Evolutionary conservation across 108 stramenopile species (phyloP), one percentile per base, ranked within the genome.

Genomic region (Schizochytrium sp.): DNA sequence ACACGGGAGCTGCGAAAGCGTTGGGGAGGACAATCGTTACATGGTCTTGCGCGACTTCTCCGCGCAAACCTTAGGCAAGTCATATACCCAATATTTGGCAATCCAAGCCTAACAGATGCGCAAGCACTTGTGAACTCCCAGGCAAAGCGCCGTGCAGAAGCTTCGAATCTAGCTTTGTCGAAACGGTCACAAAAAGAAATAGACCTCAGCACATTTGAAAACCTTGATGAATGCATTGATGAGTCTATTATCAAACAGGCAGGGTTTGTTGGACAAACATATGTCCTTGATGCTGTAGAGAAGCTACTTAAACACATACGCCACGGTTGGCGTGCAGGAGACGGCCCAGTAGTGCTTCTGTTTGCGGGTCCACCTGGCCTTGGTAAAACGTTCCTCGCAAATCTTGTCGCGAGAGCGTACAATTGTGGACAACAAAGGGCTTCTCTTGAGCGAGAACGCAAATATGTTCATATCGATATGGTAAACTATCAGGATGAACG

Each of bases 401-500:
- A 83, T n/a, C 53, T 55, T 0, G 15, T 83, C 0, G 76, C 76
- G 15, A 12, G 53, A 5, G 76, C 76, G 0, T 83, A 83, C 47
- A 83, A 83, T 83, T 49, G 76, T 28, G 76, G 76, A n/a, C 49
- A 38, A 40, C 47, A 55, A 49, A 53, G 8, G 10, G 3, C 45
- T 10, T n/a, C 50, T 55, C 0, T 17, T 38, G 28, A n/a, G 3
- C 13, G 53, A 55, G 47, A 83, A 55, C 76, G 12, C 40, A 0
- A 38, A 83, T 40, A 55, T n/a, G 50, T 17, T 60, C 59, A 83
- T n/a, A 83, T 83, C 28, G 76, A 83, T 53, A 83, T 83, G 76
- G 76, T 83, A 47, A 83, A 83, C 76, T 83, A 83, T 28, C 76
- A 83, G 53, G 76, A 83, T 83, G 76, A 83, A 53, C 76, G 76